These are phyloP conservation scores for Heliophila coronopifolia DNA, from an alignment of 441 rosid genomes.

Conservation along the genomic window DNA sequence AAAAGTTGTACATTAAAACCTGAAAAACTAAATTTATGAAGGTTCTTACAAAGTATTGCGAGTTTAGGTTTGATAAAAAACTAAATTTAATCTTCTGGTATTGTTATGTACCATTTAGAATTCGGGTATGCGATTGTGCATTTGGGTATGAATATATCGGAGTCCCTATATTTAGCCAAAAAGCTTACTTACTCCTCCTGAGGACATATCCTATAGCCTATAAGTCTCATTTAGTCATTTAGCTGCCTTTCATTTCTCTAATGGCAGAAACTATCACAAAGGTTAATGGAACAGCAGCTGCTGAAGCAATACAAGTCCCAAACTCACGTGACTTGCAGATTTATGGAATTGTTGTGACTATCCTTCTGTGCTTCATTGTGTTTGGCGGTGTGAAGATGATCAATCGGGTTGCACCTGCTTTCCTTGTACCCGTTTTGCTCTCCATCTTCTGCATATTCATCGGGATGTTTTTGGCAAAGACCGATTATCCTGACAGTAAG, in stretches of 20 bases:
- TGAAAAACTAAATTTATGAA: too few relatives aligned
- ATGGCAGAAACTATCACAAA: conserved; percentile 64
- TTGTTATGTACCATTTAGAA: too few relatives aligned
- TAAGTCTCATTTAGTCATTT: not conserved
- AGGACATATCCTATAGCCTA: conserved; percentile 6
- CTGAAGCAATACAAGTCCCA: conserved; percentile 59
- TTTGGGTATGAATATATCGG: too few relatives aligned
- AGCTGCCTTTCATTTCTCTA: conserved; percentile 20
- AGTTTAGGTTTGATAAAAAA: too few relatives aligned
- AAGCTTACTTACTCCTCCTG: not conserved
- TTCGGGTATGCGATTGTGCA: too few relatives aligned
- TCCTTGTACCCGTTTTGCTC: conserved; percentile 83
- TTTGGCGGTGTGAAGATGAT: conserved; percentile 99
- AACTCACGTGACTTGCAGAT: conserved; percentile 90
- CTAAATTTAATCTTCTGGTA: too few relatives aligned
- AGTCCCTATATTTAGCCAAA: too few relatives aligned
- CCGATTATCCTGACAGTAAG: conserved; percentile 75
- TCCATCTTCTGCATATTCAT: conserved; percentile 86
- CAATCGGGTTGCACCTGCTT: conserved; percentile 99
- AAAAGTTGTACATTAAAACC: too few relatives aligned
- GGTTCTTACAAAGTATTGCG: too few relatives aligned
- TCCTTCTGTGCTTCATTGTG: conserved; percentile 87
- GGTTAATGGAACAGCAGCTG: conserved; percentile 55
- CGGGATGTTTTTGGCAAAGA: conserved; percentile 63
- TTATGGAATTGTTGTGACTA: conserved; percentile 89